Percentiles rank a stretch among this genome's conserved stretches.
phyloP scores from a whole-genome alignment of 352 stramenopile genomes.

The Pythium coloratum region DNA sequence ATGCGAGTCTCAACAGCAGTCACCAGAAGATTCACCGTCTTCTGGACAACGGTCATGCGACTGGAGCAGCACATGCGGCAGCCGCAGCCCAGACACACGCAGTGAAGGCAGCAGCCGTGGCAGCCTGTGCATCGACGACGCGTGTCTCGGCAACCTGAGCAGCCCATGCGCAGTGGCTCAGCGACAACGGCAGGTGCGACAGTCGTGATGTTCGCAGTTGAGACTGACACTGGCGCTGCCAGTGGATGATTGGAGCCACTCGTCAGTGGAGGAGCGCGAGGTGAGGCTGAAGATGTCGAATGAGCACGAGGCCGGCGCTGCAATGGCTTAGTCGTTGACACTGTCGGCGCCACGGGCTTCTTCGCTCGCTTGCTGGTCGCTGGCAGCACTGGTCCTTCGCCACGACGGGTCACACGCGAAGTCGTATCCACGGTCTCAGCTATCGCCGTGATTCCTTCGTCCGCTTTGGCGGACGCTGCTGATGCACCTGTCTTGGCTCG shows the following conservation, averaged over 20 bases:
- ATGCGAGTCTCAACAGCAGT: conserved; percentile 57
- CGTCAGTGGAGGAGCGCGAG: not conserved
- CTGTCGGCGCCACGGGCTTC: not conserved
- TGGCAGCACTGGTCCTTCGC: not conserved
- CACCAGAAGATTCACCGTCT: conserved; percentile 56
- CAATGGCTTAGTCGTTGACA: not conserved
- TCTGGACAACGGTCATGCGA: conserved; percentile 52
- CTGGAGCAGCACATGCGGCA: conserved; percentile 78
- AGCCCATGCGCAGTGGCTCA: conserved; percentile 58
- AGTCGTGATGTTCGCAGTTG: not conserved
- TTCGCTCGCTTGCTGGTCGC: conserved; percentile 10
- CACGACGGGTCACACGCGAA: not conserved
- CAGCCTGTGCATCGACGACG: conserved; percentile 65
- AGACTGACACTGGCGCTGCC: not conserved
- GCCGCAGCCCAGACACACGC: conserved; percentile 63
- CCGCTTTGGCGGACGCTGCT: not conserved
- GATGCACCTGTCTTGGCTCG: not conserved
- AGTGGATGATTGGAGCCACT: not conserved
- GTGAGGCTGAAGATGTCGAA: conserved; percentile 25
- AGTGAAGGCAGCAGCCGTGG: conserved; percentile 67
- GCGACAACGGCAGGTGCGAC: conserved; percentile 4
- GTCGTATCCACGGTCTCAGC: not conserved
- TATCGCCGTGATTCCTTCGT: not conserved
- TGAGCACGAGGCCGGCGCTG: conserved; percentile 14
- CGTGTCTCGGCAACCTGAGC: conserved; percentile 58